These are phyloP conservation scores for Candida coleopterorum DNA, from an alignment of 805 yeast genomes.

Conservation along the genomic window DNA sequence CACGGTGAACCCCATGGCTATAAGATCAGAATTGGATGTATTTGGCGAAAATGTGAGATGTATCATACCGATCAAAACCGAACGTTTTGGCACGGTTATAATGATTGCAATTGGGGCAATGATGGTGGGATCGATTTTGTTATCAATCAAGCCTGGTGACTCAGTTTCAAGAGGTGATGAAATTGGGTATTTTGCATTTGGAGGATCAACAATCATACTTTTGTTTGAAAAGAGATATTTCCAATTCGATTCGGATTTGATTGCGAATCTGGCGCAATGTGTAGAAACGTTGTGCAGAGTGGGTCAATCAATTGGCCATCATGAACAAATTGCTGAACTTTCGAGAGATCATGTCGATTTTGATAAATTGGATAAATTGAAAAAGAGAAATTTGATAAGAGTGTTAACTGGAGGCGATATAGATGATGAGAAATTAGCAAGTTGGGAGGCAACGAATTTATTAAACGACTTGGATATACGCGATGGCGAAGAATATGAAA, in stretches of 20 bases:
- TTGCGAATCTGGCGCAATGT: conserved; percentile 58
- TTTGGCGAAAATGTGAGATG: conserved; percentile 88
- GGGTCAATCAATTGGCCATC: conserved; percentile 90
- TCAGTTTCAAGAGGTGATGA: conserved; percentile 68
- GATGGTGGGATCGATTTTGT: conserved; percentile 93
- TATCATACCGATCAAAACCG: conserved; percentile 69
- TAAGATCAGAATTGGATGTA: conserved; percentile 81
- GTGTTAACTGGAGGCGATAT: conserved; percentile 55
- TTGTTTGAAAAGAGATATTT: conserved; percentile 51
- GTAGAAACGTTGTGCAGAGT: conserved; percentile 83
- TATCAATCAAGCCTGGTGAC: conserved; percentile 63
- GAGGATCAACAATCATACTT: conserved; percentile 83
- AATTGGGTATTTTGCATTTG: conserved; percentile 91
- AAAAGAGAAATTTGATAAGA: conserved; percentile 47
- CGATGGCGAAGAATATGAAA: conserved; percentile 5
- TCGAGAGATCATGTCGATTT: conserved; percentile 45
- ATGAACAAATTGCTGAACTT: conserved; percentile 44
- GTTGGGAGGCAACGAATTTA: conserved; percentile 35
- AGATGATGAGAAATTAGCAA: conserved; percentile 22
- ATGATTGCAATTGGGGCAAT: conserved; percentile 91
- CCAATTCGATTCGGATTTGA: conserved; percentile 68
- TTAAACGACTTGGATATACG: conserved; percentile 16
- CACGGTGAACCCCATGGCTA: conserved; percentile 97
- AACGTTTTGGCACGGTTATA: conserved; percentile 71
- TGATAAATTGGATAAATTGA: conserved; percentile 41